Evolutionary conservation across 148 eudicot species (phyloP), one percentile per base, ranked within the genome.

Genomic region (Rhododendron mucronatum): DNA sequence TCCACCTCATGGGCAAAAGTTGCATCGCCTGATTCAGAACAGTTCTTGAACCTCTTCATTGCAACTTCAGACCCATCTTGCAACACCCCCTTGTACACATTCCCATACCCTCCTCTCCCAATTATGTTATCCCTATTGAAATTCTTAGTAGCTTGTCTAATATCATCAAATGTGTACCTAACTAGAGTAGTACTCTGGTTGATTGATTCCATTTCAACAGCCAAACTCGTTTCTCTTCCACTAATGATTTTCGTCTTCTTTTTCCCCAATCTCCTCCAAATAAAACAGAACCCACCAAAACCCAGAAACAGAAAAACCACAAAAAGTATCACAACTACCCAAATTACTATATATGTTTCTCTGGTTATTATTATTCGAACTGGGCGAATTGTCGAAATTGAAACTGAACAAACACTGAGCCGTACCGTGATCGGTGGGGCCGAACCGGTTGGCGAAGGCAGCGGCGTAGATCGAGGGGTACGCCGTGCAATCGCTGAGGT

Each of bases 61-160:
- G 99, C 99, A 50, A 95, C 96, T 82, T 95, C 99, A 59, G 92
- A 59, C 41, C 94, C 95, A 88, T 92, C 91, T 1, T 91, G 81
- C 51, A 96, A 81, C 15, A 90, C 86, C 30, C 97, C 99, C 81
- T 95, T 96, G 86, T 93, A 96, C n/a, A 96, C 99, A 90, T 96
- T 96, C 21, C 99, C 99, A 85, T 95, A 96, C 8, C 97, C 98
- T 28, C 99, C 99, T 85, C 83, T 92, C 73, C 99, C 99, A 47
- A 96, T 92, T 74, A 96, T 90, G 63, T 92, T 86, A 0, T 87
- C 91, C 86, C 95, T 86, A 0, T 94, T 90, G 87, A 96, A 96
- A 82, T 93, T 96, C 89, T 82, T 86, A 0, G 99, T 96, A 0
- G 94, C 92, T 33, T 63, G 73, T 86, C 91, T 95, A 23, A 96